These are phyloP conservation scores for Candida railenensis DNA, from an alignment of 805 yeast species.

Conservation along the genomic window DNA sequence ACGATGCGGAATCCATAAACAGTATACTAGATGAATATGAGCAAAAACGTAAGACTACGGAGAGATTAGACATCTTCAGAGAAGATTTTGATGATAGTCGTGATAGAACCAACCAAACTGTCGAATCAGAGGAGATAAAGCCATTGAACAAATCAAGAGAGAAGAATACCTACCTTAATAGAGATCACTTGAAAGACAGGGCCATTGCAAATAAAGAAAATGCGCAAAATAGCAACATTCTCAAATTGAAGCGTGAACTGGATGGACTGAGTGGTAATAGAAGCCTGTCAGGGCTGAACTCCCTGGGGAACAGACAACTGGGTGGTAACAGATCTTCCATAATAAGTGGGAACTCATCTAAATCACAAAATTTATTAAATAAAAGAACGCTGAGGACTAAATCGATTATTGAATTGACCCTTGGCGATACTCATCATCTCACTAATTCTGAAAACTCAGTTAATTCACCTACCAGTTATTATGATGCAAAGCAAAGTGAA, in stretches of 20 bases:
- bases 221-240: slow-evolving; percentile 1
- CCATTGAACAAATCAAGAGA: background rate
- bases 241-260: slow-evolving; percentile 2
- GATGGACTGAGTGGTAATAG: slow-evolving; percentile 1
- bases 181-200: background rate
- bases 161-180: background rate
- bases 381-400: slow-evolving; percentile 5
- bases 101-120: background rate
- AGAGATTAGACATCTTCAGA: slow-evolving; percentile 19
- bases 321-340: background rate
- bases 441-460: slow-evolving; percentile 1
- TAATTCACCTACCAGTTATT: slow-evolving; percentile 2
- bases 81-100: slow-evolving; percentile 27
- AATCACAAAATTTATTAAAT: background rate
- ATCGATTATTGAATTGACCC: slow-evolving; percentile 13
- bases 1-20: slow-evolving; percentile 28
- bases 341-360: background rate
- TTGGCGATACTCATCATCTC: slow-evolving; percentile 8
- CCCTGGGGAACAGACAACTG: background rate
- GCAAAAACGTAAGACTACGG: slow-evolving; percentile 3
- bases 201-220: background rate
- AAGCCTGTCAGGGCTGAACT: background rate
- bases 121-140: background rate
- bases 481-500: slow-evolving; percentile 4
- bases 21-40: slow-evolving; percentile 31